Evolutionary conservation across 768 basidiomycete genomes (phyloP), one percentile per base, ranked within the genome.

Genomic region (Amanita muscaria): DNA sequence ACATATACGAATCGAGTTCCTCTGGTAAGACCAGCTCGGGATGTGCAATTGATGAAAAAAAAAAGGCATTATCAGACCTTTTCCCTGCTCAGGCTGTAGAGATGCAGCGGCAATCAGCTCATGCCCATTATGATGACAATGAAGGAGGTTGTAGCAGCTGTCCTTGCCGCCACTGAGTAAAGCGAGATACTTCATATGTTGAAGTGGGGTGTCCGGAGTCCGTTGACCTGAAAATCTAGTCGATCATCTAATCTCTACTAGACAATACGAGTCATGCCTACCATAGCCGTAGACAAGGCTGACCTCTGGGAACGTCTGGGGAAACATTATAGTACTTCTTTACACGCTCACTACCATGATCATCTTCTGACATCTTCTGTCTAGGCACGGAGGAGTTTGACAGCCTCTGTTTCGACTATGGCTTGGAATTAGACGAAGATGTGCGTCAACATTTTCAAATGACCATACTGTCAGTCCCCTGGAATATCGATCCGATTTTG

Each of bases 81-180:
- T 86, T 54, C 90, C 93, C 47, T 72, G 65, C 50, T 73, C 77
- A 16, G 96, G 96, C 9, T 87, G 74, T 33, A 99, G 70, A 31
- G 90, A 89, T 4, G 91, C 96, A 15, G 91, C 80, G 9, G 91
- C 90, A 7, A 92, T 66, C 31, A 97, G 77, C 47, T 86, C 70
- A 58, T 99, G 94, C 1, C 88, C 83, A 56, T 96, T 89, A 48
- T 74, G 70, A 38, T 76, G 65, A 58, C 91, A 94, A 64, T 98
- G 93, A 9, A 90, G 63, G 33, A 98, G 77, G 57, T 94, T 97
- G 73, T 82, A 98, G 70, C 90, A 92, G 61, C 87, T 90, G 65
- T 99, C 96, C 64, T 99, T 99, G 23, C 96, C 96, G 30, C 96
- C 96, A 47, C 93, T 97, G 50, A 99, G 80, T 47, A 99, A 68